phyloP scores from a whole-genome alignment of 148 eudicot genomes.

The Rhododendron mucronatum region DNA sequence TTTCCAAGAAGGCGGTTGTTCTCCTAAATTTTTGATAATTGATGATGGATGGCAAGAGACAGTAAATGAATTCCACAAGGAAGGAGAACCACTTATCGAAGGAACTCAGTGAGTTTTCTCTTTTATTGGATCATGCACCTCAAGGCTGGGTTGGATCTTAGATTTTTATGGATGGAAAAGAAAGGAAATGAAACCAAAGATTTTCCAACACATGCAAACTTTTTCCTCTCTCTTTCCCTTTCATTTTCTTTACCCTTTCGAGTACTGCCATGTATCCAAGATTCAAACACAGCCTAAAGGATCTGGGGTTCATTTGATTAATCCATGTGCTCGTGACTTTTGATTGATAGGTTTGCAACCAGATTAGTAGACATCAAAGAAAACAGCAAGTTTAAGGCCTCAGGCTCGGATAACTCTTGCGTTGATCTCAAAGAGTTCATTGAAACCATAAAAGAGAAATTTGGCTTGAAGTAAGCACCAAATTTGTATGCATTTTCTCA shows the following conservation, averaged over 20 bases:
- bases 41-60: slow-evolving; percentile 8
- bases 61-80: slow-evolving; percentile 1
- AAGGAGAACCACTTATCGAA: neutral
- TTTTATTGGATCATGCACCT: neutral
- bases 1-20: neutral
- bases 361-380: slow-evolving; percentile 5
- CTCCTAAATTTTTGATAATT: neutral
- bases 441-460: neutral
- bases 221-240: neutral
- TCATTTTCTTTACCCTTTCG: neutral
- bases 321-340: neutral
- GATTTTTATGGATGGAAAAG: neutral
- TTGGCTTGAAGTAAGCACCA: neutral
- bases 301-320: neutral
- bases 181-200: neutral
- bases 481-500: neutral
- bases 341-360: neutral
- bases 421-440: slow-evolving; percentile 1
- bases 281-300: neutral
- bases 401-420: slow-evolving; percentile 4
- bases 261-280: neutral
- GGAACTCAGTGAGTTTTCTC: neutral
- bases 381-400: neutral
- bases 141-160: neutral
- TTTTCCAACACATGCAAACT: neutral